Percentiles rank a stretch among this genome's conserved stretches.
Evolutionary conservation across 371 early-diverging fungal species (phyloP).

Genomic region (Actinomortierella wolfii): DNA sequence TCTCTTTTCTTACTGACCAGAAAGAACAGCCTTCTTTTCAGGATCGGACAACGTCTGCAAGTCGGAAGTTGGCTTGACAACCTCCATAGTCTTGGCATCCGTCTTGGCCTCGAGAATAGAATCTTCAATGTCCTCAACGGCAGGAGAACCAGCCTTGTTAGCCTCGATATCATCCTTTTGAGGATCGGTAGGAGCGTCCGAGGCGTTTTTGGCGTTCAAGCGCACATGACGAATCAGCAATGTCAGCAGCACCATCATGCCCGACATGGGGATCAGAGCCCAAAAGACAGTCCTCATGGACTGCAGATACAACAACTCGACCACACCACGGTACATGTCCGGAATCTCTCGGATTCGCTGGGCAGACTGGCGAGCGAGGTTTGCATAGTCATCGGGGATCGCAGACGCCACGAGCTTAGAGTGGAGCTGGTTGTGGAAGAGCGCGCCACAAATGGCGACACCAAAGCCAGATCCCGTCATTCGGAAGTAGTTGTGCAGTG

Average conservation of each 20-base stretch:
- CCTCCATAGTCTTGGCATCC: neutral
- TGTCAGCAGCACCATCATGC: conserved; percentile 33
- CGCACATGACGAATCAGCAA: conserved; percentile 29
- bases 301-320: conserved; percentile 29
- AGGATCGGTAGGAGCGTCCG: neutral
- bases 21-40: neutral
- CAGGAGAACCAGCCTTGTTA: neutral
- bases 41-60: no score
- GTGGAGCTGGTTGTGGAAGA: conserved; percentile 49
- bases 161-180: neutral
- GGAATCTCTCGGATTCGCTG: conserved; percentile 34
- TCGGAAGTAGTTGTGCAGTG: conserved; percentile 51
- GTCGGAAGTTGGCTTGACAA: no score
- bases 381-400: conserved; percentile 12
- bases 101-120: neutral
- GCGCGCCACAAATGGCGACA: conserved; percentile 51
- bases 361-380: conserved; percentile 26
- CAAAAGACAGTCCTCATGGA: conserved; percentile 45
- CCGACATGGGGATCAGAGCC: conserved; percentile 43
- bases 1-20: neutral
- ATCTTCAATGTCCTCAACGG: neutral
- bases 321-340: conserved; percentile 10
- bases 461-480: conserved; percentile 56
- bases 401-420: conserved; percentile 1
- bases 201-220: conserved; percentile 13